Evolutionary conservation across 306 rosid genomes (phyloP).

Genomic region (Castanea sativa): DNA sequence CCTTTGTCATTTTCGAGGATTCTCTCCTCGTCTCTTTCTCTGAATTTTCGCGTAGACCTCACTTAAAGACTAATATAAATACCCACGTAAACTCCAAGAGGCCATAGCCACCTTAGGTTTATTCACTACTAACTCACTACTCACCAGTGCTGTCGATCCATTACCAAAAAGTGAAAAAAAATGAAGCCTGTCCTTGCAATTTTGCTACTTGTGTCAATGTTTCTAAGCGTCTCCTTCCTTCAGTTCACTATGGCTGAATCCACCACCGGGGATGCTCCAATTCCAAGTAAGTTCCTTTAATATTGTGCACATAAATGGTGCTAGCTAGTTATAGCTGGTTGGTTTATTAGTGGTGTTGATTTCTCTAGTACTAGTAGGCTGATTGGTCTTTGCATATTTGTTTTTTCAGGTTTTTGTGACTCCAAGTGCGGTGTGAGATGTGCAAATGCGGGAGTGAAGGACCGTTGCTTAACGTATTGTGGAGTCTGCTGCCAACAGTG

Average conservation of each 20-base stretch:
- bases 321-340: not conserved
- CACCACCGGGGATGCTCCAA: conserved; percentile 6
- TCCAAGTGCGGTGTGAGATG: conserved; percentile 29
- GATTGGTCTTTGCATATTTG: not conserved
- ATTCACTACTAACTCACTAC: not conserved
- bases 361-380: not conserved
- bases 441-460: conserved; percentile 25
- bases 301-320: not conserved
- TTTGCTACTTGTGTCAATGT: conserved; percentile 8
- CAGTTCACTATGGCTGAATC: conserved; percentile 10
- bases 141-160: not conserved
- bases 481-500: conserved; percentile 34
- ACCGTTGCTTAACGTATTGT: conserved; percentile 31
- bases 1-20: not conserved
- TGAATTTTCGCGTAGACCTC: not conserved
- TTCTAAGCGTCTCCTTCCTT: conserved; percentile 16
- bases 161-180: not conserved
- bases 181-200: conserved; percentile 1
- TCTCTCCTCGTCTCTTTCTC: not conserved
- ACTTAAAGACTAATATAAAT: not conserved
- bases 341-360: not conserved
- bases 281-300: conserved; percentile 1
- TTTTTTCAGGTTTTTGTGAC: conserved; percentile 9
- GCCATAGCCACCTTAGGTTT: not conserved
- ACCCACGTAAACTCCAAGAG: not conserved